Conservation (phyloP, 495 filamentous ascomycete species). For the Neurospora tetrasperma region DNA sequence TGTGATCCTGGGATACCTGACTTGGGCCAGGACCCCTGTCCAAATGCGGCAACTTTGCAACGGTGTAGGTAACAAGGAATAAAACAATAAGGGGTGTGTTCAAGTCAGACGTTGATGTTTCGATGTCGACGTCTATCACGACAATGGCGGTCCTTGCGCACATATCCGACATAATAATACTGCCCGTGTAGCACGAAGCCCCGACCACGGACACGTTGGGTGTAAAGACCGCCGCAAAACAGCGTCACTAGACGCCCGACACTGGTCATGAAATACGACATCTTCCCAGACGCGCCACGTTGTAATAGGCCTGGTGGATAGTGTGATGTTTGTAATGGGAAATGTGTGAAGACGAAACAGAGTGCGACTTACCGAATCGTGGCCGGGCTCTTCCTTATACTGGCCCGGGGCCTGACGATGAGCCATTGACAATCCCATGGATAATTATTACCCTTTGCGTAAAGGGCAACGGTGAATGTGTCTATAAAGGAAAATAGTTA, state of each 20-base stretch:
- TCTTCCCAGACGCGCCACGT: not conserved
- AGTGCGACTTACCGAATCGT: constrained; percentile 28
- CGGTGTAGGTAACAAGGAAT: not conserved
- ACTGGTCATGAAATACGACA: not conserved
- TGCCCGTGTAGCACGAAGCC: not conserved
- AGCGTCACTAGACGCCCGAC: not conserved
- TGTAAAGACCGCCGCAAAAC: not conserved
- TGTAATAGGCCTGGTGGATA: not conserved
- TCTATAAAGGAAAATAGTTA: not conserved
- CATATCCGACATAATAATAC: not conserved
- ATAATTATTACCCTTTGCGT: not conserved
- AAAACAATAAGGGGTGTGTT: not conserved
- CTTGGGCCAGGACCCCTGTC: not conserved
- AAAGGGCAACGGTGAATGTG: not conserved
- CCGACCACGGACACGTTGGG: not conserved
- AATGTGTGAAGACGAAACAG: constrained; percentile 1
- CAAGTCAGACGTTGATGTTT: not conserved
- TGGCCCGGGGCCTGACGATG: constrained; percentile 31
- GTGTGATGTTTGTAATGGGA: not conserved
- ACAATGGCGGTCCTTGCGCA: not conserved
- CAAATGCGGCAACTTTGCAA: not conserved
- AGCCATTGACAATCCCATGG: constrained; percentile 31
- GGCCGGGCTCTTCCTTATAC: constrained; percentile 26
- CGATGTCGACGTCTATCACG: not conserved
- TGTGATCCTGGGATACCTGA: constrained; percentile 16